phyloP scores from a whole-genome alignment of 2,329 filamentous ascomycete genomes.

The Alternaria dauci region DNA sequence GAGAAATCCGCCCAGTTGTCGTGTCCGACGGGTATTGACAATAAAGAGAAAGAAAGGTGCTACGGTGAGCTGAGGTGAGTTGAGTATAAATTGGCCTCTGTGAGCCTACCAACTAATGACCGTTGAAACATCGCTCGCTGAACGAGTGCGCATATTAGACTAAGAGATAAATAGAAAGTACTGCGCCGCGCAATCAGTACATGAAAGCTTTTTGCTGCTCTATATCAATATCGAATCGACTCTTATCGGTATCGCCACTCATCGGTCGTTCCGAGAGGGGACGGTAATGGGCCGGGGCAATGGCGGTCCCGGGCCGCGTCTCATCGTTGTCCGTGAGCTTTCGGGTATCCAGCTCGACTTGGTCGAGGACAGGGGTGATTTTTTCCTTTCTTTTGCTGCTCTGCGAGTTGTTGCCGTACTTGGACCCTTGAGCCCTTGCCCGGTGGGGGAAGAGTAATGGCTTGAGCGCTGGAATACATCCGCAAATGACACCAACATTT shows the following conservation, averaged over 20 bases:
- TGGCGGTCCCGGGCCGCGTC: conserved; percentile 34
- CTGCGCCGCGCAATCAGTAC: conserved; percentile 39
- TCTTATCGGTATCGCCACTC: conserved; percentile 47
- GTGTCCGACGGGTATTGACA: conserved; percentile 26
- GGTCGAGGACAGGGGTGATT: conserved; percentile 42
- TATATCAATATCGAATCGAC: conserved; percentile 44
- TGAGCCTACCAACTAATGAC: conserved; percentile 28
- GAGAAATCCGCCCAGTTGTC: conserved; percentile 23
- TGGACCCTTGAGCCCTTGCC: conserved; percentile 40
- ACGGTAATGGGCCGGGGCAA: conserved; percentile 26
- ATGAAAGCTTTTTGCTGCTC: conserved; percentile 50
- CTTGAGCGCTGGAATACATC: conserved; percentile 56
- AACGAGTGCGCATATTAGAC: conserved; percentile 29
- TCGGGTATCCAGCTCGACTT: conserved; percentile 47
- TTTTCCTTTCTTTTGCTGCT: conserved; percentile 45
- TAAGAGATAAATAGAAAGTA: conserved; percentile 17
- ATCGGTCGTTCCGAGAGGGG: conserved; percentile 40
- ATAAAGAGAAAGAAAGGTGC: conserved; percentile 22
- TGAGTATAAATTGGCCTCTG: conserved; percentile 24
- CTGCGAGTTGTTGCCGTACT: conserved; percentile 43
- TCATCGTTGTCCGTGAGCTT: conserved; percentile 39
- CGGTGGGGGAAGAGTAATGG: conserved; percentile 49
- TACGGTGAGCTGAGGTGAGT: conserved; percentile 9
- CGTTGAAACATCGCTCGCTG: conserved; percentile 20
- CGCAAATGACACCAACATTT: conserved; percentile 56